Evolutionary conservation across 2,329 filamentous ascomycete genomes (phyloP).

Genomic region (Aspergillus neotritici): DNA sequence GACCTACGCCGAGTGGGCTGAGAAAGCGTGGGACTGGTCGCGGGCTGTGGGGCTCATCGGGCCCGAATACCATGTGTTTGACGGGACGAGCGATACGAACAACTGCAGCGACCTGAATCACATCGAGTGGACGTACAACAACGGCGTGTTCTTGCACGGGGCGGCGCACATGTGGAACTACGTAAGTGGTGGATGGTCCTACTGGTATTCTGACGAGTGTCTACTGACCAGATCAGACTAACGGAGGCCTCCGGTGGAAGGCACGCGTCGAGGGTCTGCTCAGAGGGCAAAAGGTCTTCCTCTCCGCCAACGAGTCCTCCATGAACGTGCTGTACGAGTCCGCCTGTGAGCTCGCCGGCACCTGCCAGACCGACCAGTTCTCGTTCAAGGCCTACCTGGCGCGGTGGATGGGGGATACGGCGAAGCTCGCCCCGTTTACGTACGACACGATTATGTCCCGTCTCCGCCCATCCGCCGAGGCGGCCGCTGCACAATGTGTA

Average conservation of each 20-base stretch:
- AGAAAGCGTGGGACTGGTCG: slow-evolving; percentile 59
- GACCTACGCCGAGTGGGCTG: slow-evolving; percentile 56
- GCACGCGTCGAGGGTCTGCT: slow-evolving; percentile 49
- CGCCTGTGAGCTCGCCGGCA: slow-evolving; percentile 51
- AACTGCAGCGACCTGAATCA: slow-evolving; percentile 50
- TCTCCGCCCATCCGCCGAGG: slow-evolving; percentile 49
- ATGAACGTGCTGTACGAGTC: slow-evolving; percentile 51
- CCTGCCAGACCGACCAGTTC: slow-evolving; percentile 57
- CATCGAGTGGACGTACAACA: slow-evolving; percentile 55
- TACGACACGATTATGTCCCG: slow-evolving; percentile 46
- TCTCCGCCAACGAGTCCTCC: slow-evolving; percentile 31
- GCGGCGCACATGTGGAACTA: slow-evolving; percentile 54
- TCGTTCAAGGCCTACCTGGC: slow-evolving; percentile 62
- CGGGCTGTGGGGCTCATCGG: slow-evolving; percentile 46
- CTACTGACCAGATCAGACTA: slow-evolving; percentile 23
- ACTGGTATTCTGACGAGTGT: neutral
- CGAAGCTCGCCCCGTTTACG: slow-evolving; percentile 54
- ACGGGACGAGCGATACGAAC: slow-evolving; percentile 48
- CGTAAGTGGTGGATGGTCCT: slow-evolving; percentile 33
- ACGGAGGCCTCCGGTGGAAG: slow-evolving; percentile 48
- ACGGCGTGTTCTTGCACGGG: slow-evolving; percentile 51
- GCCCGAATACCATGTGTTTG: slow-evolving; percentile 48
- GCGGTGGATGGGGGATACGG: slow-evolving; percentile 54
- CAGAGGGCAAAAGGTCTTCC: slow-evolving; percentile 48
- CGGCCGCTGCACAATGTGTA: slow-evolving; percentile 41